phyloP scores from a whole-genome alignment of 2,329 filamentous ascomycete species.

The Fusarium duplospermum region DNA sequence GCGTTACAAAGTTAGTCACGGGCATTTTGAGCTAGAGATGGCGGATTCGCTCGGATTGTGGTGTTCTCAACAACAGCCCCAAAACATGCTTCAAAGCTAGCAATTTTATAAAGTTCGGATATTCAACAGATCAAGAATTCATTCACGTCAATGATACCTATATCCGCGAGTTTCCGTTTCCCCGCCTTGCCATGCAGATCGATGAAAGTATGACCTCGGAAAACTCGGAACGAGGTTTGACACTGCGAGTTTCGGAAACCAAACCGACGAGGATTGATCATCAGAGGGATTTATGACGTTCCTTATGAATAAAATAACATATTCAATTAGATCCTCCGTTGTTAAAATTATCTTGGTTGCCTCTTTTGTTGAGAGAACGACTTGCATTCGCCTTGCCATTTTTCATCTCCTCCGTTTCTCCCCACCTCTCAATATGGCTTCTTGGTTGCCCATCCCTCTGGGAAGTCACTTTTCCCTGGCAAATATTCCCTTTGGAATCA shows the following conservation, averaged over 20 bases:
- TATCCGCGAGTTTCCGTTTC: background rate
- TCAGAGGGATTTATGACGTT: background rate
- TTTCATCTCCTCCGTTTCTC: background rate
- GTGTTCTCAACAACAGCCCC: background rate
- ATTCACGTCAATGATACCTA: background rate
- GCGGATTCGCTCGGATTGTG: background rate
- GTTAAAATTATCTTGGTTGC: background rate
- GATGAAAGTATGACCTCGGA: background rate
- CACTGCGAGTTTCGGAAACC: background rate
- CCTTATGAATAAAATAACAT: background rate
- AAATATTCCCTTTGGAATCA: conserved; percentile 87
- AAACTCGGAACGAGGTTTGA: background rate
- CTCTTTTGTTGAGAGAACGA: background rate
- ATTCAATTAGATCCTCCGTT: background rate
- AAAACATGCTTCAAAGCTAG: background rate
- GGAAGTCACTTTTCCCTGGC: conserved; percentile 62
- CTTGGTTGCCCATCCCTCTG: conserved; percentile 41
- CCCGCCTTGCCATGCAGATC: background rate
- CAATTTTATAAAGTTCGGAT: background rate
- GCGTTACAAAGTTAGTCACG: conserved; percentile 29
- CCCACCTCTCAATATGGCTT: conserved; percentile 10
- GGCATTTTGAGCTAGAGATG: conserved; percentile 23
- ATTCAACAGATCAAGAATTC: background rate
- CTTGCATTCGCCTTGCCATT: background rate
- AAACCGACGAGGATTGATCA: background rate